Conservation (phyloP, 2,329 filamentous ascomycete genomes). For the Moelleriella libera region DNA sequence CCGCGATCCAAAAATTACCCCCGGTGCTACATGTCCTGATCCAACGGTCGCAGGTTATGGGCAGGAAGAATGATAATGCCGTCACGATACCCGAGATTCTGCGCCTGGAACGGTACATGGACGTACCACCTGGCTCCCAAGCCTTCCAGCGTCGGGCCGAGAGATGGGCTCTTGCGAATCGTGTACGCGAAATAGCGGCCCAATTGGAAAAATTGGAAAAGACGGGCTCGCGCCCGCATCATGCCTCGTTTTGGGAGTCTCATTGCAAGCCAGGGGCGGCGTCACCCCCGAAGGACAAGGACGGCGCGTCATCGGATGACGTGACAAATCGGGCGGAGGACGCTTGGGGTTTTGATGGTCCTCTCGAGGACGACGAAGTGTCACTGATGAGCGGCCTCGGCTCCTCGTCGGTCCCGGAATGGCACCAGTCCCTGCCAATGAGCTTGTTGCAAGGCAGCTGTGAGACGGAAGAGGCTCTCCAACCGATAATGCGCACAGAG, state of each 20-base stretch:
- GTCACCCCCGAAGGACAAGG: too few relatives aligned
- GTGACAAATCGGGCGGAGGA: too few relatives aligned
- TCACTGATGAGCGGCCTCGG: too few relatives aligned
- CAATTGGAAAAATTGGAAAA: constrained; percentile 13
- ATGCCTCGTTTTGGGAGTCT: constrained; percentile 14
- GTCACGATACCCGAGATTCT: constrained; percentile 69
- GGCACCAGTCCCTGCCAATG: not conserved
- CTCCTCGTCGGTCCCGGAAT: constrained; percentile 14
- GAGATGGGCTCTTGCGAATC: constrained; percentile 61
- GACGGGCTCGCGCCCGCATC: constrained; percentile 11
- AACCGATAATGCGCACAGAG: constrained; percentile 32
- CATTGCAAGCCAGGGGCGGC: constrained; percentile 8
- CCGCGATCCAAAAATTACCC: constrained; percentile 61
- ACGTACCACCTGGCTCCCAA: constrained; percentile 43
- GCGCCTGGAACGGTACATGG: constrained; percentile 81
- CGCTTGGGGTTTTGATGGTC: constrained; percentile 22
- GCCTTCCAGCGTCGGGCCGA: constrained; percentile 51
- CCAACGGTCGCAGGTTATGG: constrained; percentile 64
- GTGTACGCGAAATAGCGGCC: constrained; percentile 41
- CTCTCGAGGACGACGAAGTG: constrained; percentile 17
- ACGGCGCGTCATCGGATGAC: too few relatives aligned
- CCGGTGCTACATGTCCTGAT: constrained; percentile 84
- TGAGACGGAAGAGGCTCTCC: constrained; percentile 13
- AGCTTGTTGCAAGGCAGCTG: constrained; percentile 4
- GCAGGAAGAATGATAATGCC: constrained; percentile 61